phyloP scores from a whole-genome alignment of 306 rosid genomes.

The Abrus precatorius region DNA sequence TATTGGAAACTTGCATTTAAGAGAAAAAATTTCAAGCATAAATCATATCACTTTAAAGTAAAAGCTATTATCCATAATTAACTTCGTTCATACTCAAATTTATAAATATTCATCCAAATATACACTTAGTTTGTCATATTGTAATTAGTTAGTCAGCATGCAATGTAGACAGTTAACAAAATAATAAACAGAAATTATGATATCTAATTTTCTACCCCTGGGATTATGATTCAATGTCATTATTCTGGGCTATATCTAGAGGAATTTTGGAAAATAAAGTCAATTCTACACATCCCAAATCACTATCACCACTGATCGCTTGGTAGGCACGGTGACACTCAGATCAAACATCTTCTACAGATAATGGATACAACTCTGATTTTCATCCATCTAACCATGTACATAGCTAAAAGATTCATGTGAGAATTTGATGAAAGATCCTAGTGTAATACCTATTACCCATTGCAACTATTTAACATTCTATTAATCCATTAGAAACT shows the following conservation, averaged over 20 bases:
- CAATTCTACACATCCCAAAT: neutral
- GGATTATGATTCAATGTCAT: neutral
- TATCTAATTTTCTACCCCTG: neutral
- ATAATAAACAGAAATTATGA: neutral
- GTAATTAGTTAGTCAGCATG: too few relatives aligned
- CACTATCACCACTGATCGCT: neutral
- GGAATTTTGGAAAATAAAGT: neutral
- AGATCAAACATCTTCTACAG: slow-evolving; percentile 16
- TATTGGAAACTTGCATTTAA: too few relatives aligned
- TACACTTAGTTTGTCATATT: too few relatives aligned
- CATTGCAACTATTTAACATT: slow-evolving; percentile 43
- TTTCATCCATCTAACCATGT: slow-evolving; percentile 27
- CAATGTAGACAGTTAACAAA: too few relatives aligned
- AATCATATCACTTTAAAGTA: too few relatives aligned
- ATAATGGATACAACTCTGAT: slow-evolving; percentile 19
- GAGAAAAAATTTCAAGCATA: too few relatives aligned
- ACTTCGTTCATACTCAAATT: too few relatives aligned
- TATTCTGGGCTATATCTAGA: neutral
- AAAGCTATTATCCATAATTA: too few relatives aligned
- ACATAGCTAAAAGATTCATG: slow-evolving; percentile 40
- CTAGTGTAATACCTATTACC: neutral
- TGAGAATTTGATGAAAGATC: slow-evolving; percentile 37
- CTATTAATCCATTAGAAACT: slow-evolving; percentile 39
- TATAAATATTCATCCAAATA: too few relatives aligned
- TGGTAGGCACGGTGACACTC: slow-evolving; percentile 11